Evolutionary conservation across 495 filamentous ascomycete species (phyloP), one percentile per base, ranked within the genome.

Genomic region (Thozetella sp.): DNA sequence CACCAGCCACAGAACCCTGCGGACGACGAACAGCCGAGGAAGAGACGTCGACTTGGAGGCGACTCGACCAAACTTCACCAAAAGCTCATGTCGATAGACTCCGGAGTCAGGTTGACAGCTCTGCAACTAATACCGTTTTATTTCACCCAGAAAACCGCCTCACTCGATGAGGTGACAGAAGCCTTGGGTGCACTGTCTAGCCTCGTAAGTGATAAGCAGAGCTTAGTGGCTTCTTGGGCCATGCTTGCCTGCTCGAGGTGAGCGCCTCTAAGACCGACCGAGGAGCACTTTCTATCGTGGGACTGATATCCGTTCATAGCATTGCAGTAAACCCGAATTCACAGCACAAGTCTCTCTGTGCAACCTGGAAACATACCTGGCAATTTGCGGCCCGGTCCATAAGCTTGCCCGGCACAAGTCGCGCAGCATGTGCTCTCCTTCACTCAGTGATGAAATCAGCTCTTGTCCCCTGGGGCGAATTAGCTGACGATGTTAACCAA

Each of bases 41-140:
- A 97, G 71, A 84, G 83, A 59, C 85, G 82, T 58, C 87, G 87
- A 30, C 66, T 89, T 25, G 76, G 76, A 43, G 81, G 79, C 30
- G 76, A 73, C 40, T 76, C 84, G 22, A 85, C 88, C 64, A 83
- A 90, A 52, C 67, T 93, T 22, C 75, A 88, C 37, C 80, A 85
- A 43, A 86, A 88, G 57, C 70, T 86, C n/a, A 75, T 76, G 27
- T 83, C 83, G 0, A 67, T 80, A 25, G 78, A 88, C 52, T 73
- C 81, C 2, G 74, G 79, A 13, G 75, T 77, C 43, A 87, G 83
- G 61, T 64, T 90, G 30, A 89, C 86, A 34, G 88, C 90, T 34
- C 74, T 98, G 23, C 93, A 97, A 62, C 76, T 92, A n/a, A 65
- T 97, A 22, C 85, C 90, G 0, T 96, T 97, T 64, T 77, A 93